Conservation (phyloP, 1,139 yeast genomes). For the Geotrichum macrosporum region DNA sequence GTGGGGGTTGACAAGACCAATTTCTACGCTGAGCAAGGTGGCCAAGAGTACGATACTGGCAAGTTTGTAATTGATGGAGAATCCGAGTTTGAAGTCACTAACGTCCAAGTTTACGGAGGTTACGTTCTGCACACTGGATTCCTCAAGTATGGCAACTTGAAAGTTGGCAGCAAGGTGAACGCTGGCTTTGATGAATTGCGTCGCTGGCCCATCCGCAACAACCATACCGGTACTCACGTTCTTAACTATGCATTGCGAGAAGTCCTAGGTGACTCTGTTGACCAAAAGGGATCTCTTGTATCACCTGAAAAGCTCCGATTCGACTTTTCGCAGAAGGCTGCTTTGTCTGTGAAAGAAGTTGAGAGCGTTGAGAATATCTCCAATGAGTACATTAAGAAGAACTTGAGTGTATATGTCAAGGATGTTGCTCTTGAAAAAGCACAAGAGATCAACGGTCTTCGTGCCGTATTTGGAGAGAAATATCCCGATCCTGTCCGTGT, state of each 20-base stretch:
- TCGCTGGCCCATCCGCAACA: slow-evolving; percentile 95
- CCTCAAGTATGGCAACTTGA: slow-evolving; percentile 68
- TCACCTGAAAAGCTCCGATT: slow-evolving; percentile 93
- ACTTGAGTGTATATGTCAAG: slow-evolving; percentile 69
- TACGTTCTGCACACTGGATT: slow-evolving; percentile 93
- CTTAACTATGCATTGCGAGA: slow-evolving; percentile 83
- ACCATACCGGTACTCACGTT: slow-evolving; percentile 97
- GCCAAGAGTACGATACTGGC: slow-evolving; percentile 96
- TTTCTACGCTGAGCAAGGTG: slow-evolving; percentile 98
- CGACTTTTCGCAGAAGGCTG: slow-evolving; percentile 89
- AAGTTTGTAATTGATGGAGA: slow-evolving; percentile 81
- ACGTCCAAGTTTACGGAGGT: slow-evolving; percentile 90
- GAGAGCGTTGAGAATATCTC: slow-evolving; percentile 69
- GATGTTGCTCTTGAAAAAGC: slow-evolving; percentile 77
- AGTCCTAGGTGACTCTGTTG: slow-evolving; percentile 81
- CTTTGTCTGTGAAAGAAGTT: slow-evolving; percentile 64
- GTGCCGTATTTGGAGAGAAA: slow-evolving; percentile 98
- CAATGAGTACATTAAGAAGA: slow-evolving; percentile 65
- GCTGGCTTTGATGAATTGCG: slow-evolving; percentile 90
- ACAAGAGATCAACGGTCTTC: slow-evolving; percentile 69
- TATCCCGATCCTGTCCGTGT: slow-evolving; percentile 99
- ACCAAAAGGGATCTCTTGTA: slow-evolving; percentile 95
- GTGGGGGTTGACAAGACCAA: slow-evolving; percentile 93
- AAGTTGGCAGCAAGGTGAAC: slow-evolving; percentile 64
- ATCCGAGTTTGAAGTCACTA: slow-evolving; percentile 82